These are phyloP conservation scores for Sporothrix humicola DNA, from an alignment of 2,329 filamentous ascomycete species.

Conservation along the genomic window DNA sequence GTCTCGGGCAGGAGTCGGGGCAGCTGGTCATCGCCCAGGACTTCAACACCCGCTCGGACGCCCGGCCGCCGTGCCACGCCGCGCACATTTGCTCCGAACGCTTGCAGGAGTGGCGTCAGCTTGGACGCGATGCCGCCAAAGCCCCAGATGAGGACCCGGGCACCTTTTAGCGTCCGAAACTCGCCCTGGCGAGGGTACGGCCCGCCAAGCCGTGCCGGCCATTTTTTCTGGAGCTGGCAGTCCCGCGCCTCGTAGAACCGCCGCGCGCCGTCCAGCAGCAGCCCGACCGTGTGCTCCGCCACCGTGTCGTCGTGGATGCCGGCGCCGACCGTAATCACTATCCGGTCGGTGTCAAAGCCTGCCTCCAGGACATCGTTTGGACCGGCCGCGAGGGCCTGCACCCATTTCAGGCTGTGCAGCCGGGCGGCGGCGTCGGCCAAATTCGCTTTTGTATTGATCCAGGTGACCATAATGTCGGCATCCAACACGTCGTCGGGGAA, in stretches of 20 bases:
- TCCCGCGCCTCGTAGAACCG: constrained; percentile 53
- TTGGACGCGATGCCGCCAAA: constrained; percentile 8
- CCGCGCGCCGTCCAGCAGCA: constrained; percentile 48
- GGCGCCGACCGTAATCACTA: neutral
- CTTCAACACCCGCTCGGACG: constrained; percentile 4
- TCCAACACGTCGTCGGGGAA: constrained; percentile 52
- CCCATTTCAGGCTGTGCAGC: constrained; percentile 53
- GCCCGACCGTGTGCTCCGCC: constrained; percentile 42
- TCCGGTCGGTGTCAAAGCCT: neutral
- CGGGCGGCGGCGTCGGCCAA: constrained; percentile 51
- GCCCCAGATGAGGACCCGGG: neutral
- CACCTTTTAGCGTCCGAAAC: neutral
- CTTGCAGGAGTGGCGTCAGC: neutral
- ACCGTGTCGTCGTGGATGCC: constrained; percentile 15
- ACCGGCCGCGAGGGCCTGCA: neutral
- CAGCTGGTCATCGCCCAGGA: neutral
- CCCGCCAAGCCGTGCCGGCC: constrained; percentile 48
- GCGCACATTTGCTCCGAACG: constrained; percentile 1
- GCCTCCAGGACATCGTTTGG: constrained; percentile 14
- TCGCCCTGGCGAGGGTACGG: neutral
- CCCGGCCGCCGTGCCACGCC: constrained; percentile 2
- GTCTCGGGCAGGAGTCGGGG: constrained; percentile 3
- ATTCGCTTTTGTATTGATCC: constrained; percentile 51
- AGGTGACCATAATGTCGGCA: constrained; percentile 54
- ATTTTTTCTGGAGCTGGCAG: constrained; percentile 50